Evolutionary conservation across 2,329 filamentous ascomycete genomes (phyloP).

Genomic region (Beauveria brongniartii): DNA sequence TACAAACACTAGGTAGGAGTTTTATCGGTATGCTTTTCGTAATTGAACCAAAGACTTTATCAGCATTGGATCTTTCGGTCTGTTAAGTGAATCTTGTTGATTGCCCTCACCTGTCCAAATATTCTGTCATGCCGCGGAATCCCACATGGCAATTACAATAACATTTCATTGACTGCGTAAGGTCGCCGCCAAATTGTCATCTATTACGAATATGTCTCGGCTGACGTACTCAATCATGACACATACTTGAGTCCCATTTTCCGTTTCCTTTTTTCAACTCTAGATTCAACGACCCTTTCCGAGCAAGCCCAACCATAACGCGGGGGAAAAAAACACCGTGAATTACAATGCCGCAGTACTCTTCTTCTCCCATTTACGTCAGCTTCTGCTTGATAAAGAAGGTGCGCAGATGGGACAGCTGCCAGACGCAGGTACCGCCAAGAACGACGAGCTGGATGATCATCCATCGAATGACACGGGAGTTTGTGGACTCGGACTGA

Average conservation of each 20-base stretch:
- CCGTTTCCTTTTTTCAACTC: background rate
- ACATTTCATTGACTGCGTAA: background rate
- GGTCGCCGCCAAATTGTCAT: background rate
- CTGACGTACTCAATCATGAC: background rate
- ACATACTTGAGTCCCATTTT: background rate
- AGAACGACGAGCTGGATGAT: constrained; percentile 81
- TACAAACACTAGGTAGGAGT: constrained; percentile 13
- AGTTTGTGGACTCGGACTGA: constrained; percentile 89
- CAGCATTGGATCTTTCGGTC: background rate
- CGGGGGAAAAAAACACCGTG: background rate
- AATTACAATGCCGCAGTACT: background rate
- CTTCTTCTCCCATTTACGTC: constrained; percentile 48
- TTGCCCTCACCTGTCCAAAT: background rate
- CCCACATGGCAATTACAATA: background rate
- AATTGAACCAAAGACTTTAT: constrained; percentile 10
- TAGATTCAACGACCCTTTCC: background rate
- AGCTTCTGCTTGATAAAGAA: constrained; percentile 99
- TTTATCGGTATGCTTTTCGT: constrained; percentile 14
- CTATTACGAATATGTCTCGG: background rate
- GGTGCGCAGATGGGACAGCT: constrained; percentile 85
- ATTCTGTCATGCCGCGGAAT: background rate
- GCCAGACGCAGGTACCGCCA: constrained; percentile 87
- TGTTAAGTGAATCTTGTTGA: background rate
- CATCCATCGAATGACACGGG: constrained; percentile 88
- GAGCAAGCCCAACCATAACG: constrained; percentile 3